Percentiles rank a stretch among this genome's conserved stretches.
These are phyloP conservation scores for Kernera saxatilis DNA, from an alignment of 345 rosid genomes.

Conservation along the genomic window DNA sequence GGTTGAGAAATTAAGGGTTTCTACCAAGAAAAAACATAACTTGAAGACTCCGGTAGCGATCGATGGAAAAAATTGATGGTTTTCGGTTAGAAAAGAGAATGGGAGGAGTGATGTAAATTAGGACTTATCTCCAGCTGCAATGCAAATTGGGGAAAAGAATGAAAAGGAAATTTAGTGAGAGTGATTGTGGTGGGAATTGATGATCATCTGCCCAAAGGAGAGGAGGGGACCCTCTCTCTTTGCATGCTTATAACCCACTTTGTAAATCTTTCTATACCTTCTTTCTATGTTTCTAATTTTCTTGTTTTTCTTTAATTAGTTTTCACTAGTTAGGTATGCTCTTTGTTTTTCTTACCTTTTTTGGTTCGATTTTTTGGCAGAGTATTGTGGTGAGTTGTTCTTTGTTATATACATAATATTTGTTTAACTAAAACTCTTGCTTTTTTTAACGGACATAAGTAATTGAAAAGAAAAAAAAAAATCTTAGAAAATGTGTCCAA, in stretches of 20 bases:
- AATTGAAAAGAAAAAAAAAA: background rate
- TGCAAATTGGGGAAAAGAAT: constrained; percentile 32
- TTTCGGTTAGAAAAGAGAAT: background rate
- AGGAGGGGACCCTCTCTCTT: constrained; percentile 36
- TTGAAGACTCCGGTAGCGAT: constrained; percentile 11
- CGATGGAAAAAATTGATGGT: constrained; percentile 2
- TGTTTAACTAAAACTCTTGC: background rate
- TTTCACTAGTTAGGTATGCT: constrained; percentile 17
- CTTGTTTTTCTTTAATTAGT: background rate
- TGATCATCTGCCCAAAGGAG: constrained; percentile 34
- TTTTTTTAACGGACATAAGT: background rate
- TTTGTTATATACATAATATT: constrained; percentile 7
- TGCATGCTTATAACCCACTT: constrained; percentile 38
- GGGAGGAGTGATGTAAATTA: constrained; percentile 8
- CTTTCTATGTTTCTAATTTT: background rate
- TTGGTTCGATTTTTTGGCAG: constrained; percentile 25
- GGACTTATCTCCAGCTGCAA: constrained; percentile 29
- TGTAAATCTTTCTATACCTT: constrained; percentile 28
- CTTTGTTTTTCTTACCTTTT: constrained; percentile 2
- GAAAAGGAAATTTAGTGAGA: constrained; percentile 28
- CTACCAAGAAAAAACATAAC: background rate
- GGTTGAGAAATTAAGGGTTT: background rate
- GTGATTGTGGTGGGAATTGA: constrained; percentile 34
- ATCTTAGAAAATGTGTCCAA: background rate
- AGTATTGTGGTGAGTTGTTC: constrained; percentile 13